These are phyloP conservation scores for Jackrogersella minutella DNA, from an alignment of 495 filamentous ascomycete genomes.

Conservation along the genomic window DNA sequence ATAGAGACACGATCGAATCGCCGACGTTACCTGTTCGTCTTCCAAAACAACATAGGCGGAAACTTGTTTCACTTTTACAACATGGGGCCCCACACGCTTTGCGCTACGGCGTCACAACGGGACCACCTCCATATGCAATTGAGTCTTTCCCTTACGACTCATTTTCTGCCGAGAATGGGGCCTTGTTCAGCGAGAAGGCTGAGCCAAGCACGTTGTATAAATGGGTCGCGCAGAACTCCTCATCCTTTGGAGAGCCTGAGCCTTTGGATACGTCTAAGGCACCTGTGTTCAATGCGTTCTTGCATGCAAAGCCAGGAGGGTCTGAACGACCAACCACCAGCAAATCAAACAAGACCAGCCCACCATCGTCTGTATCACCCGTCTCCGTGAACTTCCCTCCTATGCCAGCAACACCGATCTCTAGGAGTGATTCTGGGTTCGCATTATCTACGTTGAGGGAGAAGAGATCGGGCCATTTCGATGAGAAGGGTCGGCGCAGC, in stretches of 20 bases:
- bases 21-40: slow-evolving; percentile 75
- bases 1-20: slow-evolving; percentile 86
- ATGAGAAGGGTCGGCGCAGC: slow-evolving; percentile 81
- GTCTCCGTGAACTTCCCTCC: slow-evolving; percentile 81
- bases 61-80: slow-evolving; percentile 87
- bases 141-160: slow-evolving; percentile 91
- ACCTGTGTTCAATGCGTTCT: slow-evolving; percentile 88
- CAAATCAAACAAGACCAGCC: slow-evolving; percentile 77
- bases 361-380: slow-evolving; percentile 87
- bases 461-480: slow-evolving; percentile 95
- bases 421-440: slow-evolving; percentile 90
- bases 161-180: slow-evolving; percentile 84
- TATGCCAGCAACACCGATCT: slow-evolving; percentile 74
- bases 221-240: slow-evolving; percentile 86
- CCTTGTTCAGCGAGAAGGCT: slow-evolving; percentile 76
- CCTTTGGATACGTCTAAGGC: slow-evolving; percentile 53
- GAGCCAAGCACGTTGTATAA: slow-evolving; percentile 77
- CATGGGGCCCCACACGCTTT: slow-evolving; percentile 89
- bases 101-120: slow-evolving; percentile 82
- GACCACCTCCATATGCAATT: slow-evolving; percentile 91
- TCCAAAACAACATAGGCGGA: slow-evolving; percentile 87
- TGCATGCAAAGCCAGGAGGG: slow-evolving; percentile 74
- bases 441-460: slow-evolving; percentile 85
- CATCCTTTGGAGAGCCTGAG: slow-evolving; percentile 78
- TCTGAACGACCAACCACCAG: slow-evolving; percentile 83